Base-by-base conservation (phyloP, 331 rosid species). In the Phaseolus coccineus region DNA sequence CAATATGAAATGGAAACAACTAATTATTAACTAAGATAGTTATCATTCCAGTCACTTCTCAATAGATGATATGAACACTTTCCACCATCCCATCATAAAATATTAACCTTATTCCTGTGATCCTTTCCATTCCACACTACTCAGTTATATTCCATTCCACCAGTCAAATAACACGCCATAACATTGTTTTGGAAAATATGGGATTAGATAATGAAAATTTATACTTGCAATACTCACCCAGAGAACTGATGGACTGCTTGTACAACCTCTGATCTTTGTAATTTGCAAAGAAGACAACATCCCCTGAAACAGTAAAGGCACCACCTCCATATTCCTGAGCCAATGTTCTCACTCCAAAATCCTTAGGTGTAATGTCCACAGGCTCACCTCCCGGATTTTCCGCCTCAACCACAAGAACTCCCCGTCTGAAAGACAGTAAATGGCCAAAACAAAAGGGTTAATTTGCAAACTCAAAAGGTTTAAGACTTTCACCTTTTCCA, bases 311-410 rank as follows among this genome's bases (percentile, higher is more conserved):
- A 5, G 84, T 79, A 72, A 96, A 96, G 24, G 91, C 97, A 62
- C 97, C 98, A 47, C 97, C 98, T 42, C 98, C 98, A 80, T 93
- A 96, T 72, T 96, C 99, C 84, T 93, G 99, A 31, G 97, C 93
- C 87, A 89, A 16, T 25, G 90, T 90, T 82, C 99, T 89, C 71
- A 96, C 99, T 63, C 88, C 91, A 58, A 84, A 93, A 55, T 90
- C 97, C 74, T 89, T 90, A 1, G 97, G 98, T 81, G 99, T 93
- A 76, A 96, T 82, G 77, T 93, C 99, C 62, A 88, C 83, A 47
- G 92, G 80, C 22, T 84, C 97, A 4, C 78, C 89, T 25, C 84
- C 94, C 1, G 85, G 74, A 5, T 82, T 87, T 73, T 89, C 90
- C 6, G 93, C 70, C 85, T 96, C 96, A 68, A 85, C 85, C 63